phyloP scores from a whole-genome alignment of 2,329 filamentous ascomycete species.

The Fusarium cyanostomum region DNA sequence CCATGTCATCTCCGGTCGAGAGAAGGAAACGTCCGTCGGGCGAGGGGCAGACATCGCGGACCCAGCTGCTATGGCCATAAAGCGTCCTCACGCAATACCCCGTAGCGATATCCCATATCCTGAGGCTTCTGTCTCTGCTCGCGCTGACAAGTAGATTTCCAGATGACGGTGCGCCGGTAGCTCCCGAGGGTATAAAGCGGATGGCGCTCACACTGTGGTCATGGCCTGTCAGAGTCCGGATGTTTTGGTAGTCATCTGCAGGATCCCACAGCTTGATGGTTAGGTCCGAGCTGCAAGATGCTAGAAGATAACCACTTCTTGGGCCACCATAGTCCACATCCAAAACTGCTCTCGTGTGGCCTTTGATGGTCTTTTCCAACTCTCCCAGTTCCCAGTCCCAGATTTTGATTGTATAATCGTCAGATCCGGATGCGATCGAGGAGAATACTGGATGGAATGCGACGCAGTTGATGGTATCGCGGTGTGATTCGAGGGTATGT shows the following conservation, averaged over 20 bases:
- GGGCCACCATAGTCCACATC: slow-evolving; percentile 92
- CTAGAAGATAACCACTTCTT: slow-evolving; percentile 68
- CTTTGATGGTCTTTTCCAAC: slow-evolving; percentile 87
- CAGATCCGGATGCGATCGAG: slow-evolving; percentile 86
- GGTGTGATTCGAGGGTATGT: slow-evolving; percentile 84
- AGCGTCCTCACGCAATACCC: slow-evolving; percentile 91
- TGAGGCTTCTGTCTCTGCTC: slow-evolving; percentile 82
- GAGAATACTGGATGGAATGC: slow-evolving; percentile 94
- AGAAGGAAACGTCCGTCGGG: slow-evolving; percentile 84
- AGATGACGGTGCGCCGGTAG: slow-evolving; percentile 76
- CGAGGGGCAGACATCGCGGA: slow-evolving; percentile 86
- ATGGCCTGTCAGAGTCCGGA: slow-evolving; percentile 89
- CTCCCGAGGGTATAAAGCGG: slow-evolving; percentile 87
- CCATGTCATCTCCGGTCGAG: slow-evolving; percentile 84
- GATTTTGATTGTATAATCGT: slow-evolving; percentile 93
- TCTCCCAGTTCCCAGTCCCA: slow-evolving; percentile 97
- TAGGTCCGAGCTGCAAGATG: slow-evolving; percentile 83
- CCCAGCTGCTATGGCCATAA: slow-evolving; percentile 85
- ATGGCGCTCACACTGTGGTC: slow-evolving; percentile 91
- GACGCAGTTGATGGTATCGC: slow-evolving; percentile 85
- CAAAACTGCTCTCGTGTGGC: slow-evolving; percentile 86
- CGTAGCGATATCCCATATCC: slow-evolving; percentile 92
- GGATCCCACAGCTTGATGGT: slow-evolving; percentile 97
- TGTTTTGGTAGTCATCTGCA: slow-evolving; percentile 91
- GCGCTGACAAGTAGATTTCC: slow-evolving; percentile 87